Evolutionary conservation across 257 asterid genomes (phyloP), one percentile per base, ranked within the genome.

Genomic region (Plantago ovata): DNA sequence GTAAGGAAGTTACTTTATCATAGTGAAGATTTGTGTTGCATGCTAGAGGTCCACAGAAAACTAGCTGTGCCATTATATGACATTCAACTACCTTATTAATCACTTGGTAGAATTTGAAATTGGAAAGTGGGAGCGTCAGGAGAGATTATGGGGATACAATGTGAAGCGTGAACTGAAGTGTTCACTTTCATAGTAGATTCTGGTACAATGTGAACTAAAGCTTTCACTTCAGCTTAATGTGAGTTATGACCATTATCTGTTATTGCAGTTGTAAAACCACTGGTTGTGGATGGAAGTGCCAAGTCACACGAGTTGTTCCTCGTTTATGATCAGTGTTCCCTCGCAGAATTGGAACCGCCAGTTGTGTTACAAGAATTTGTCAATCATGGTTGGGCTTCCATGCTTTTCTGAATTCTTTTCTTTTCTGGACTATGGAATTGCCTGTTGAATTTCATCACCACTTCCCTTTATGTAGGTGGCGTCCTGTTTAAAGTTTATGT

Each of bases 341-440:
- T 87, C 16, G 72, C 81, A 70, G 82, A 73, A 63, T 81, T 91
- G 48, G 94, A 87, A 69, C 83, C 96, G 15, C 95, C 98, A 2
- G 79, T 91, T 62, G 89, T 91, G 57, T 66, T 91, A 63, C 98
- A 87, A 67, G 98, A 91, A 77, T 91, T 87, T 58, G 81, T 91
- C 53, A 91, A 91, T 75, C 98, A 89, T 71, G 91, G 97, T 86
- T 80, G 8, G 62, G 10, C 7, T 46, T 61, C 47, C 41, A 13
- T 55, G 3, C 24, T 62, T 56, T 61, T 44, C 7, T 33, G 28
- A 14, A 28, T 28, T n/a, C 12, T 49, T 64, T 56, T 33, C 24
- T 65, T n/a, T n/a, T n/a, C n/a, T n/a, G n/a, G n/a, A 32, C 69
- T 38, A 59, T 12, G 38, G 36, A 60, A 62, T 53, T 65, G 66